These are phyloP conservation scores for Claviceps humidiphila DNA, from an alignment of 2,329 filamentous ascomycete genomes.

Conservation along the genomic window DNA sequence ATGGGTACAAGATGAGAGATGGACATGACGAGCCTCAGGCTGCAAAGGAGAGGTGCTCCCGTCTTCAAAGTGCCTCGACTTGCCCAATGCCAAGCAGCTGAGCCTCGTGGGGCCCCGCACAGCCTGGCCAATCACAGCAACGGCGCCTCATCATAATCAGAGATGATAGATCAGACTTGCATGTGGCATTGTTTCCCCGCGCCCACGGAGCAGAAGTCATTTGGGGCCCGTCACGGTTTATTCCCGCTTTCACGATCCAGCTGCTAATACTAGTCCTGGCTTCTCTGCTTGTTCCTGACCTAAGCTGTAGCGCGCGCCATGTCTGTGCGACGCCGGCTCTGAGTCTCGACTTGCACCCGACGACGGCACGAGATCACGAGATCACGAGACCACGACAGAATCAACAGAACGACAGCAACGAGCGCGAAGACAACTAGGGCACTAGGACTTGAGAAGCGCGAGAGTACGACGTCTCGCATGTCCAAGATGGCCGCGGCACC, in stretches of 20 bases:
- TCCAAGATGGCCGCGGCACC: constrained; percentile 11
- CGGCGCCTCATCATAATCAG: neutral
- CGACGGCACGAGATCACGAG: constrained; percentile 6
- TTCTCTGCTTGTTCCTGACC: neutral
- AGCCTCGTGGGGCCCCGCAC: neutral
- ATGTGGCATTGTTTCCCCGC: no score
- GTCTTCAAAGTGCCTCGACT: no score
- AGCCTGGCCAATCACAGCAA: neutral
- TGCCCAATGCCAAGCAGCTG: neutral
- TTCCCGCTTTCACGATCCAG: neutral
- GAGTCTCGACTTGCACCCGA: neutral
- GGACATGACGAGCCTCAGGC: neutral
- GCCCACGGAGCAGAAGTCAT: no score
- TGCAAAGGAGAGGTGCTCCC: no score
- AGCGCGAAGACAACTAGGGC: no score
- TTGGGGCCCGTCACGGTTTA: neutral
- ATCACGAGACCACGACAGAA: neutral
- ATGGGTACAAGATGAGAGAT: neutral
- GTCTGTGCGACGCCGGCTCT: constrained; percentile 4
- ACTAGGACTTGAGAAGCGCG: neutral
- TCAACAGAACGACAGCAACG: no score
- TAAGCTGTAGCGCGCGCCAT: constrained; percentile 4
- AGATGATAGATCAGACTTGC: no score
- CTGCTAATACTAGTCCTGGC: neutral
- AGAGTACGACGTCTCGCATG: neutral